Percentiles rank a stretch among this genome's conserved stretches.
Evolutionary conservation across 148 eudicot genomes (phyloP).

Genomic region (Gaultheria prostrata): DNA sequence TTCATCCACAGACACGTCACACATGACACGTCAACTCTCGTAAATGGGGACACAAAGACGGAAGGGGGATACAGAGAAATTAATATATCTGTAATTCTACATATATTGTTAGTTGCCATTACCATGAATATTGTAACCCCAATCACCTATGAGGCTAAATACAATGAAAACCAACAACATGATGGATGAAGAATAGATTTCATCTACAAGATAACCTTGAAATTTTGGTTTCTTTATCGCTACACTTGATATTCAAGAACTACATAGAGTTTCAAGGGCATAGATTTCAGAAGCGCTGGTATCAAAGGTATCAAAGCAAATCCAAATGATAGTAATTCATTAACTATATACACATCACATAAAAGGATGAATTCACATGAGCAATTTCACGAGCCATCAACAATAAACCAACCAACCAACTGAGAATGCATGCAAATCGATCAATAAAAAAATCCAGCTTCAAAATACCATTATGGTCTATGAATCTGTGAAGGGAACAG

Average conservation of each 20-base stretch:
- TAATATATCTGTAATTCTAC: neutral
- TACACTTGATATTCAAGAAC: neutral
- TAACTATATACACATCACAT: neutral
- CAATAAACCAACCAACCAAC: neutral
- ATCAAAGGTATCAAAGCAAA: conserved; percentile 4
- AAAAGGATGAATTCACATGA: neutral
- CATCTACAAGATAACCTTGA: neutral
- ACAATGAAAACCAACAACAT: neutral
- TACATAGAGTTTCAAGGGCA: neutral
- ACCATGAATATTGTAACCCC: neutral
- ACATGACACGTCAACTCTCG: neutral
- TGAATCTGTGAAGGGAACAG: neutral
- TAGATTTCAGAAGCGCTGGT: neutral
- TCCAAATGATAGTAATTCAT: neutral
- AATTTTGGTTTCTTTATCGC: neutral
- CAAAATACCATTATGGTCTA: neutral
- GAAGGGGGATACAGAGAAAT: neutral
- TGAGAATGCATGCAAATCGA: neutral
- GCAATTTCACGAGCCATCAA: neutral
- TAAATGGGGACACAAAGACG: neutral
- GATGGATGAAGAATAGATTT: neutral
- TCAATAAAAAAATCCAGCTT: neutral
- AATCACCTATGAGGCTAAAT: neutral
- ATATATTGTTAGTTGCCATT: neutral
- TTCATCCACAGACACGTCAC: neutral